Evolutionary conservation across 2,329 filamentous ascomycete species (phyloP), one percentile per base, ranked within the genome.

Genomic region (Chaetothyriales sp.): DNA sequence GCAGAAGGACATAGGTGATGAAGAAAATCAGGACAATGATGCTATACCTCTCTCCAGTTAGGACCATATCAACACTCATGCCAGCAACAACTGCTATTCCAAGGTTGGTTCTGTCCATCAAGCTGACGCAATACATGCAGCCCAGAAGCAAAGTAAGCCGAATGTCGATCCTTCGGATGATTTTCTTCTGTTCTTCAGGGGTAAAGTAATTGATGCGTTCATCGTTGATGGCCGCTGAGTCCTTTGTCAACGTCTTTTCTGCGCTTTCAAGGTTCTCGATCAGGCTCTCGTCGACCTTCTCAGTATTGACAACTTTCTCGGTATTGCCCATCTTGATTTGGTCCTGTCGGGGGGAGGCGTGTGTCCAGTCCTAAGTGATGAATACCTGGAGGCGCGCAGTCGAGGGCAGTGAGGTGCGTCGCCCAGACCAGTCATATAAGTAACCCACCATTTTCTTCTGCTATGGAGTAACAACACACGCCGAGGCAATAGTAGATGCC

Each of bases 101-200:
- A 62, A 89, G 68, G 65, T 90, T 90, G 2, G 83, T 86, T 25
- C 86, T 74, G 62, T 92, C 86, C 79, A 90, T 85, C 54, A 90
- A 69, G 55, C 78, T 83, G 59, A 86, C 73, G 63, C 83, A 86
- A 65, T 89, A 89, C 67, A 87, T 75, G 56, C 74, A 63, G 18
- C 81, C 81, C 3, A 80, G 76, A 1, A 75, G 80, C 3, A 75
- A 62, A 36, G 84, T 77, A 2, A 84, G 69, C 2, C 81, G 77
- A 28, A 72, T 69, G 65, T 93, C 86, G 58, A 92, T 71, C 10
- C 79, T 77, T 52, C 75, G 73, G 45, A 87, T 79, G 60, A 92
- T 85, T 44, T 68, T 74, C 62, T 71, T 77, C 67, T 84, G 77
- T 66, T 90, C 80, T 18, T 71, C 66, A 0, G 72, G 72, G 25